These are phyloP conservation scores for Leptoxyphium fumago DNA, from an alignment of 2,329 filamentous ascomycete species.

Conservation along the genomic window DNA sequence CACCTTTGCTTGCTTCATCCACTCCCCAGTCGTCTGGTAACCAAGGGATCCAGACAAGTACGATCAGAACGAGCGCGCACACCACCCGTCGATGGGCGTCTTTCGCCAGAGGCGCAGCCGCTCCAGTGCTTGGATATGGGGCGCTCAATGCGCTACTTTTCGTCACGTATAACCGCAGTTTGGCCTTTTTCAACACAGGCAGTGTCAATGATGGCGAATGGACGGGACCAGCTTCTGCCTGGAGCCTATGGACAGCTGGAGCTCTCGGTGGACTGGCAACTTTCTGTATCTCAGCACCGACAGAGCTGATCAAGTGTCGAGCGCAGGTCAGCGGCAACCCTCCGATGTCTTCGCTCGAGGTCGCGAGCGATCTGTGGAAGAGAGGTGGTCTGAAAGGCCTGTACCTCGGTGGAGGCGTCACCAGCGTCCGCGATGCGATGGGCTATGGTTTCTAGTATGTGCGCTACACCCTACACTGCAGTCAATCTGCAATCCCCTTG, in stretches of 20 bases:
- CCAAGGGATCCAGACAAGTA: neutral
- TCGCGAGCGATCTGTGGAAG: slow-evolving; percentile 19
- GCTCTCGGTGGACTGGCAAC: slow-evolving; percentile 70
- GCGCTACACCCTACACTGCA: neutral
- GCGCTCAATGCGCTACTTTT: slow-evolving; percentile 84
- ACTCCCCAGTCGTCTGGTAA: neutral
- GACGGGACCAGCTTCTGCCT: slow-evolving; percentile 6
- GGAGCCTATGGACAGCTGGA: slow-evolving; percentile 53
- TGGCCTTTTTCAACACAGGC: slow-evolving; percentile 41
- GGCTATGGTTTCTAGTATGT: slow-evolving; percentile 88
- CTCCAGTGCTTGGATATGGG: slow-evolving; percentile 78
- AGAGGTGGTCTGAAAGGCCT: slow-evolving; percentile 47
- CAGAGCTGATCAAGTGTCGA: slow-evolving; percentile 80
- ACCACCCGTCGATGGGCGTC: slow-evolving; percentile 9
- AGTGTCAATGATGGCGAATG: slow-evolving; percentile 2
- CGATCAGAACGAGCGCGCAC: neutral
- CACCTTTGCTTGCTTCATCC: slow-evolving; percentile 1
- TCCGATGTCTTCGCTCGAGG: slow-evolving; percentile 13
- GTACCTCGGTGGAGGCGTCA: slow-evolving; percentile 70
- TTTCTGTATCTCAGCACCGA: slow-evolving; percentile 75
- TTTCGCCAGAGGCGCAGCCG: slow-evolving; percentile 50
- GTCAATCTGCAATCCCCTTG: too few relatives aligned
- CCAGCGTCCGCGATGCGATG: slow-evolving; percentile 67
- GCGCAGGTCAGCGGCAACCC: slow-evolving; percentile 49
- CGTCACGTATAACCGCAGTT: slow-evolving; percentile 76